Base-by-base conservation (phyloP, 306 rosid genomes). In the Pachyrhizus erosus region DNA sequence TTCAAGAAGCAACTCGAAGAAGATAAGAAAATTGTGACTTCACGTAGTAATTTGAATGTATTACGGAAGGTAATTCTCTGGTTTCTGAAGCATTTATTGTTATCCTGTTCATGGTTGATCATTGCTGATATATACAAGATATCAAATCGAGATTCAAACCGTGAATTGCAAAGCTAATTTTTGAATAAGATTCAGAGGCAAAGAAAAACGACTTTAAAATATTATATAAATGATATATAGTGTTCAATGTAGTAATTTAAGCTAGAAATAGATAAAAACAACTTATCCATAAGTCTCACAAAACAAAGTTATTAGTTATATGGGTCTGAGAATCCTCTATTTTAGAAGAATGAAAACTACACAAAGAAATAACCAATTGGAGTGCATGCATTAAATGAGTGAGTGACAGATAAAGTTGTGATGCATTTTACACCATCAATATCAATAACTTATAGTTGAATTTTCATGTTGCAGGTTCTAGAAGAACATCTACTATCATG, bases 1-100 rank as follows among this genome's bases (percentile, higher is more conserved):
- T 96, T 96, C 85, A 88, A 88, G 84, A 96, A 93, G 83, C 99
- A 96, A 86, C 89, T 96, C 18, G 99, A 96, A 73, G 98, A 96
- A 78, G 99, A 96, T 83, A 86, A 93, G 78, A 89, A 89, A 90
- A 83, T 96, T 80, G 91, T 96, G 85, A 87, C 87, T 81, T 90
- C 97, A 51, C 87, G 99, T 51, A 93, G 97, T 86, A 93, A 94
- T 91, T 83, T 93, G 85, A 91, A 90, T 86, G 97, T 92, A 84
- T 61, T 96, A 77, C 88, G 91, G 3, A 92, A 92, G 97, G 98
- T 91, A 82, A 70, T 39, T 46, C 71, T 57, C 29, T 70, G 39
- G 62, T 79, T 67, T 55, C 43, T 40, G 31, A 61, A 58, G 73
- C 71, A 15, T 48, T 45, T 78, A 21, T 21, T 72, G 60, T 49